Percentiles rank a stretch among this genome's conserved stretches.
Evolutionary conservation across 2,329 filamentous ascomycete species (phyloP).

Genomic region (Amylocarpus encephaloides): DNA sequence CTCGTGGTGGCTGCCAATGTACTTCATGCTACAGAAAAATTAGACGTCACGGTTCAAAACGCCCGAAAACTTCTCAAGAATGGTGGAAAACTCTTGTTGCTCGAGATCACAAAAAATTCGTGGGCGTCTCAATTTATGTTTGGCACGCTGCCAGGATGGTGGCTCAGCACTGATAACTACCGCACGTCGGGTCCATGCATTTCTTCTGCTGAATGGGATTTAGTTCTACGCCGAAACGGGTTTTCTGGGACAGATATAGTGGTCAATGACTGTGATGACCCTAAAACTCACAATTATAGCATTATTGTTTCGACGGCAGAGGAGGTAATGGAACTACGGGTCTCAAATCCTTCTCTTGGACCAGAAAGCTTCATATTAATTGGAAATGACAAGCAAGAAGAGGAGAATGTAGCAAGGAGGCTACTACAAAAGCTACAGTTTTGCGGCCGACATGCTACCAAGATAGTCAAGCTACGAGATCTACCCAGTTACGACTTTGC

Average conservation of each 20-base stretch:
- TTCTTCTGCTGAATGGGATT: slow-evolving; percentile 18
- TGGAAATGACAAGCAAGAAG: too few species aligned
- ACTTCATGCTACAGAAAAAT: slow-evolving; percentile 19
- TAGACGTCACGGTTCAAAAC: slow-evolving; percentile 24
- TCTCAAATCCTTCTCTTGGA: too few species aligned
- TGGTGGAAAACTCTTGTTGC: slow-evolving; percentile 25
- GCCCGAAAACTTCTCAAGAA: slow-evolving; percentile 27
- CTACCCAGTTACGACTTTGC: too few species aligned
- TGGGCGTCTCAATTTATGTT: slow-evolving; percentile 24
- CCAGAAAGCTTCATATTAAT: too few species aligned
- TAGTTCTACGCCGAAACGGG: slow-evolving; percentile 19
- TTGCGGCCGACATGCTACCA: too few species aligned
- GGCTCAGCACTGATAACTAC: slow-evolving; percentile 29
- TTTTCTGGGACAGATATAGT: slow-evolving; percentile 29
- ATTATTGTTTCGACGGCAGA: too few species aligned
- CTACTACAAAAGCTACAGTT: too few species aligned
- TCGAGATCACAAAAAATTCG: slow-evolving; percentile 23
- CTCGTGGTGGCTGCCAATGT: slow-evolving; percentile 22
- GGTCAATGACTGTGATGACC: too few species aligned
- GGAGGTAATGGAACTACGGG: too few species aligned
- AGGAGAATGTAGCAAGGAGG: too few species aligned
- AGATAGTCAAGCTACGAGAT: too few species aligned
- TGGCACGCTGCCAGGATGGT: slow-evolving; percentile 30
- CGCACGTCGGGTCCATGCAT: slow-evolving; percentile 8
- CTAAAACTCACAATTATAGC: too few species aligned